Evolutionary conservation across 768 basidiomycete genomes (phyloP), one percentile per base, ranked within the genome.

Genomic region (Cantharellus cinnabarinus): DNA sequence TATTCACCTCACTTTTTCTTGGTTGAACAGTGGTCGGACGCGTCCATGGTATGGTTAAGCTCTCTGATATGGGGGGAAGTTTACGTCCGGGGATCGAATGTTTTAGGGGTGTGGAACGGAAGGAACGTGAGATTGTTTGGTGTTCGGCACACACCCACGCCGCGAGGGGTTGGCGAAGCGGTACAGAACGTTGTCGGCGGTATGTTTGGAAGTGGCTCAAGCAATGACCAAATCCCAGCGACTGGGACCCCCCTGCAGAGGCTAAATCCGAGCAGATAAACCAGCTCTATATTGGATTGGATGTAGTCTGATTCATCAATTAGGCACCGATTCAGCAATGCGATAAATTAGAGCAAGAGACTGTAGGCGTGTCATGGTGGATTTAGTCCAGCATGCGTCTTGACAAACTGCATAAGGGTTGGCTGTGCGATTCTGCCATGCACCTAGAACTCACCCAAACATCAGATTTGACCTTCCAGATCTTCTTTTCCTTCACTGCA

Each of bases 11-110:
- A 64, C 41, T 60, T 51, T 50, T 35, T 20, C 60, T 5, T 42
- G 5, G n/a, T 40, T 51, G 38, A 50, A 4, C 59, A 93, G 88
- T 95, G 91, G 91, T 86, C 90, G 7, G 86, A 91, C 64, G 83
- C 88, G 1, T 91, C 89, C 2, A 75, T 85, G 61, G 77, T 91
- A 15, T 97, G 95, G 94, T 75, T 94, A 42, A 87, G 90, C 3
- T 90, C 88, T 0, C 71, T 97, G 58, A 82, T 93, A 29, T 99
- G 94, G 91, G 93, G 95, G 44, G 89, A 93, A 67, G 79, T 94
- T 20, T 99, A 93, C 67, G 85, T 95, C 29, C 82, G 85, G 53
- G 85, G 83, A 3, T 85, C 93, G 80, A 79, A 82, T 1, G 85
- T 85, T 1, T 73, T 90, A 34, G 88, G 86, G 7, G 80, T 93